phyloP scores from a whole-genome alignment of 805 yeast genomes.

The Cyberlindnera mycetangii region DNA sequence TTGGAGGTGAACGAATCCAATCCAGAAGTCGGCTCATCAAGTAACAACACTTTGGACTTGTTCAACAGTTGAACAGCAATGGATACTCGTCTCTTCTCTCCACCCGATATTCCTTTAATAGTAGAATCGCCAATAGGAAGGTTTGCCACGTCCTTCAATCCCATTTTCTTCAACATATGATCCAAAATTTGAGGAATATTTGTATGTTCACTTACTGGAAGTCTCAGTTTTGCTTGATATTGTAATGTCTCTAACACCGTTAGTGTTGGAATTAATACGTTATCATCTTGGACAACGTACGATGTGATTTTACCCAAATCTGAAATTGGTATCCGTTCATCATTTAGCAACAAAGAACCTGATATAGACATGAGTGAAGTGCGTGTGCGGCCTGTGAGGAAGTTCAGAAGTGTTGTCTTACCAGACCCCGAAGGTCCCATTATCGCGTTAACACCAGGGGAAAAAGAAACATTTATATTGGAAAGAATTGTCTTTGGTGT shows the following conservation, averaged over 20 bases:
- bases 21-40: conserved; percentile 92
- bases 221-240: conserved; percentile 67
- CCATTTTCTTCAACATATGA: conserved; percentile 64
- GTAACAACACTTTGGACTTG: conserved; percentile 58
- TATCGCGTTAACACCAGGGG: conserved; percentile 72
- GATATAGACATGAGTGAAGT: conserved; percentile 23
- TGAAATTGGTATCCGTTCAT: conserved; percentile 31
- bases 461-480: conserved; percentile 57
- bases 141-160: conserved; percentile 18
- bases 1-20: conserved; percentile 77
- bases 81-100: conserved; percentile 80
- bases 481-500: conserved; percentile 18
- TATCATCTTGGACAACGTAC: conserved; percentile 81
- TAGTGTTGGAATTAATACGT: conserved; percentile 61
- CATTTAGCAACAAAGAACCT: conserved; percentile 48
- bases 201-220: conserved; percentile 42
- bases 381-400: conserved; percentile 53
- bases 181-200: conserved; percentile 49
- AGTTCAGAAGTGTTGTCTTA: conserved; percentile 63
- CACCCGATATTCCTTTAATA: conserved; percentile 67
- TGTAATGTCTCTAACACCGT: conserved; percentile 77
- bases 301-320: conserved; percentile 46
- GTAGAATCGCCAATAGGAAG: conserved; percentile 51
- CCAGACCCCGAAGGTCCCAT: conserved; percentile 86
- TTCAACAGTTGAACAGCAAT: conserved; percentile 77